phyloP scores from a whole-genome alignment of 2,329 filamentous ascomycete species.

The Helminthosporium solani region DNA sequence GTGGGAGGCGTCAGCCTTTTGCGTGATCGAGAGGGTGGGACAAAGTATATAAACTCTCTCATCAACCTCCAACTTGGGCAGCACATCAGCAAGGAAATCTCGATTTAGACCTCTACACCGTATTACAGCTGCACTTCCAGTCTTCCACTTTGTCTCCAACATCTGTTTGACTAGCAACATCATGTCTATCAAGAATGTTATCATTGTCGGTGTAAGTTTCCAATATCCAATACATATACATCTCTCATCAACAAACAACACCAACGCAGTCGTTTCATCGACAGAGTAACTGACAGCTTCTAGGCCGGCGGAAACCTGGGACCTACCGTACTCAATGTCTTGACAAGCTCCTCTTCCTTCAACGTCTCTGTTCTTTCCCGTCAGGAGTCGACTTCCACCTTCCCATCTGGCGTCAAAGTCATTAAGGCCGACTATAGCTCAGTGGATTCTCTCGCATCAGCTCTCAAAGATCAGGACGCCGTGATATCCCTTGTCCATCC shows the following conservation, averaged over 20 bases:
- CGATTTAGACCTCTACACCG: constrained; percentile 4
- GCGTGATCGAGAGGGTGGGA: constrained; percentile 4
- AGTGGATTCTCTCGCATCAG: constrained; percentile 50
- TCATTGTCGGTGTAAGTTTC: constrained; percentile 45
- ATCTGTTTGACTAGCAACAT: constrained; percentile 4
- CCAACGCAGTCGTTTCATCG: background rate
- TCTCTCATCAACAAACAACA: background rate
- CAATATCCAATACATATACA: constrained; percentile 4
- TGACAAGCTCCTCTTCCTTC: constrained; percentile 50
- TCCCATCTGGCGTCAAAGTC: constrained; percentile 46
- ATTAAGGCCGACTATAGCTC: constrained; percentile 52
- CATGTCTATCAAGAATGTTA: constrained; percentile 47
- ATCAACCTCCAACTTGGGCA: constrained; percentile 4
- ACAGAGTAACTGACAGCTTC: constrained; percentile 10
- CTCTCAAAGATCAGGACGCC: constrained; percentile 59
- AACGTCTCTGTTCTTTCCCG: constrained; percentile 59
- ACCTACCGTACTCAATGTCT: constrained; percentile 43
- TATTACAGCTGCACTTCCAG: constrained; percentile 7
- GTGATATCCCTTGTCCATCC: constrained; percentile 53
- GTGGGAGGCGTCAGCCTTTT: background rate
- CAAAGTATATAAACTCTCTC: constrained; percentile 11
- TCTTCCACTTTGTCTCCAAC: constrained; percentile 5
- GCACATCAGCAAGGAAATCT: constrained; percentile 10
- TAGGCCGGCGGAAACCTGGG: constrained; percentile 47
- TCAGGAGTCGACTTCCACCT: constrained; percentile 44